Percentiles rank a stretch among this genome's conserved stretches.
phyloP scores from a whole-genome alignment of 805 yeast species.

The Nakazawaea populi region DNA sequence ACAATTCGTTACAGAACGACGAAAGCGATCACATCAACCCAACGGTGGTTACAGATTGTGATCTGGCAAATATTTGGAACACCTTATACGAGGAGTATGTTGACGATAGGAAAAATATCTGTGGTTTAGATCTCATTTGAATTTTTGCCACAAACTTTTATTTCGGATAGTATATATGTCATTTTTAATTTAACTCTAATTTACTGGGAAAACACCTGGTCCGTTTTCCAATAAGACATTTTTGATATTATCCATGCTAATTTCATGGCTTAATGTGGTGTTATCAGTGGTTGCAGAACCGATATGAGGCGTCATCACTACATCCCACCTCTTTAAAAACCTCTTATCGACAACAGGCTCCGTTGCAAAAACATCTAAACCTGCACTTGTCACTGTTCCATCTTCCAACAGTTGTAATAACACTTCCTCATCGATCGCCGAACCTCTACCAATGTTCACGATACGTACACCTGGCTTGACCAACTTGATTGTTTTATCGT shows the following conservation, averaged over 20 bases:
- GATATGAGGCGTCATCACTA: conserved; percentile 54
- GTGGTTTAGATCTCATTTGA: conserved; percentile 9
- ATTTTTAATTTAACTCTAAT: conserved; percentile 11
- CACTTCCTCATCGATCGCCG: conserved; percentile 45
- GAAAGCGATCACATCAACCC: conserved; percentile 11
- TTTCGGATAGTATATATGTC: too few species aligned
- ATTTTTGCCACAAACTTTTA: too few species aligned
- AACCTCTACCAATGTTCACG: conserved; percentile 59
- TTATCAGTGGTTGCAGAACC: conserved; percentile 52
- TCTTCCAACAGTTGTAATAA: conserved; percentile 36
- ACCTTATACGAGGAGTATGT: conserved; percentile 21
- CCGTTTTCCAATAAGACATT: conserved; percentile 28
- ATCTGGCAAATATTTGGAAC: conserved; percentile 27
- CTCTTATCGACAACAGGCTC: conserved; percentile 40
- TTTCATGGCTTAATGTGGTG: conserved; percentile 36
- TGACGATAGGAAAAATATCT: conserved; percentile 9
- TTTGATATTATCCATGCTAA: conserved; percentile 39
- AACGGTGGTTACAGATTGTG: conserved; percentile 24
- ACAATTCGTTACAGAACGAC: neutral
- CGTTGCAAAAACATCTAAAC: conserved; percentile 52
- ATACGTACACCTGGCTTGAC: conserved; percentile 37
- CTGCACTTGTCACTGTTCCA: conserved; percentile 49
- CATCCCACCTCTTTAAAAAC: conserved; percentile 30
- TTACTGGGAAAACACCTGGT: conserved; percentile 20
- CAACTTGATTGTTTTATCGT: conserved; percentile 30